Conservation (phyloP, 1,139 yeast species). For the Kodamaea arcana region DNA sequence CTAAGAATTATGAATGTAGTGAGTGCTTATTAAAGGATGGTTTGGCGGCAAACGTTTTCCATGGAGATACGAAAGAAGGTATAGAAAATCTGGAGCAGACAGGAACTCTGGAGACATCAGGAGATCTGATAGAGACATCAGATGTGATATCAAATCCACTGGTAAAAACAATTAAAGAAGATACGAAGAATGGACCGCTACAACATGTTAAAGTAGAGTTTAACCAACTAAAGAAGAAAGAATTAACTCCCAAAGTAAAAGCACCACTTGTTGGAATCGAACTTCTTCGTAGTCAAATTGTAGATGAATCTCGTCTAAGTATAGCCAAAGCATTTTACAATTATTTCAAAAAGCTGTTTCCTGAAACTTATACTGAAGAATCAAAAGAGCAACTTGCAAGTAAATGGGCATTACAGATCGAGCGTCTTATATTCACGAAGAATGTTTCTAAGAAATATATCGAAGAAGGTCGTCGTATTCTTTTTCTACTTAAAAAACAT, state of each 20-base stretch:
- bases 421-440: constrained; percentile 31
- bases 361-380: constrained; percentile 30
- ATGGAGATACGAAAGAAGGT: no score
- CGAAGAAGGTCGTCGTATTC: constrained; percentile 40
- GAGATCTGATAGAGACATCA: no score
- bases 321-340: constrained; percentile 38
- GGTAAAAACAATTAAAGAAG: neutral
- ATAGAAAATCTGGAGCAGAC: no score
- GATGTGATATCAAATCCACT: neutral
- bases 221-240: neutral
- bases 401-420: constrained; percentile 39
- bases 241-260: neutral
- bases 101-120: no score
- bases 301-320: constrained; percentile 29
- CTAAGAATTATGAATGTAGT: constrained; percentile 32
- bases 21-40: constrained; percentile 16
- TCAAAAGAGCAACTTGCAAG: constrained; percentile 27
- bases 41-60: no score
- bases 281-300: constrained; percentile 15
- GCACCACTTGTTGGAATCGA: constrained; percentile 5
- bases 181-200: neutral
- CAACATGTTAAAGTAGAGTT: neutral
- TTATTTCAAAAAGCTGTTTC: constrained; percentile 41
- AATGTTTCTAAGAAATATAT: constrained; percentile 30
- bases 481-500: constrained; percentile 35